Evolutionary conservation across 2,329 filamentous ascomycete species (phyloP).

Genomic region (Phymatotrichopsis omnivora): DNA sequence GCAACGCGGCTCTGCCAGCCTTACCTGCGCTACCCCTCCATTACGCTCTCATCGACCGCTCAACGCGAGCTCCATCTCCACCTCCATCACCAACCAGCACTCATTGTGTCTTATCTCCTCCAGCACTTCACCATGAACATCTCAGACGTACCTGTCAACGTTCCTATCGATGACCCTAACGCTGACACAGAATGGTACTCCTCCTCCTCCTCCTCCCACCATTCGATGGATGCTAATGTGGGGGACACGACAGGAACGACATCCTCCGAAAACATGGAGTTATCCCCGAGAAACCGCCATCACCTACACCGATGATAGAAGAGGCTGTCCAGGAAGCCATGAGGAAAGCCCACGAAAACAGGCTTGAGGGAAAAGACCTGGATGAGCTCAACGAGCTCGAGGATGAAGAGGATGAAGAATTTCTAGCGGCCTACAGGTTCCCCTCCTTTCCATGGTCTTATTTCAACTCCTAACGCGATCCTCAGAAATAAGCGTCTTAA

Average conservation of each 20-base stretch:
- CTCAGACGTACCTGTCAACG: conserved; percentile 36
- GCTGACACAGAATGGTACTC: conserved; percentile 92
- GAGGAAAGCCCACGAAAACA: conserved; percentile 76
- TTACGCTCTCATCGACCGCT: too few species aligned
- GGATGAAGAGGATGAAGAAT: conserved; percentile 88
- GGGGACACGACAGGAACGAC: conserved; percentile 62
- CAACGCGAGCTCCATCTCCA: conserved; percentile 9
- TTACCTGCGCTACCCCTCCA: conserved; percentile 13
- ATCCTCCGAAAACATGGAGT: conserved; percentile 93
- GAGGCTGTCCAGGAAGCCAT: conserved; percentile 82
- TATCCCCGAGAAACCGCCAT: conserved; percentile 95
- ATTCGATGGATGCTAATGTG: background rate
- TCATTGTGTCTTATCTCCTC: too few species aligned
- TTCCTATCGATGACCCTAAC: conserved; percentile 89
- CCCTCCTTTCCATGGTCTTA: conserved; percentile 4
- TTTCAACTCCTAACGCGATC: background rate
- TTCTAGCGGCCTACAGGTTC: conserved; percentile 72
- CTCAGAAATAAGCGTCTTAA: conserved; percentile 65
- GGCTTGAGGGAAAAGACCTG: conserved; percentile 85
- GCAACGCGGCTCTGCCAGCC: conserved; percentile 20
- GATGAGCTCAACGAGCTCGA: conserved; percentile 90
- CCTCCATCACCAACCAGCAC: conserved; percentile 2
- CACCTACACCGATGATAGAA: conserved; percentile 90
- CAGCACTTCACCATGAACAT: conserved; percentile 7
- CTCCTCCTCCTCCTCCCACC: background rate